Conservation (phyloP, 305 asterid species). For the Fraxinus paxiana region DNA sequence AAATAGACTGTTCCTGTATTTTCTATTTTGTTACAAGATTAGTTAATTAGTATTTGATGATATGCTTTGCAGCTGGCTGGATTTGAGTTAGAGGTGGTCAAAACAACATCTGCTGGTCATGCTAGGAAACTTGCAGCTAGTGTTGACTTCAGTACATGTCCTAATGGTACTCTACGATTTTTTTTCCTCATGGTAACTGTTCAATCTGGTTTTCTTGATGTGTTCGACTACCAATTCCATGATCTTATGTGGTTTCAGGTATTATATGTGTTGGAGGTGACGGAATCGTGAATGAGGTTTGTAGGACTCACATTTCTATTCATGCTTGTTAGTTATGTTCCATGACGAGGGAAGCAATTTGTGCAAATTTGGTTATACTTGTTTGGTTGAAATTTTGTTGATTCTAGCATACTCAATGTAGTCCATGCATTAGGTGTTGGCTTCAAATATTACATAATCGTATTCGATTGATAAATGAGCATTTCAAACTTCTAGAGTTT, state of each 20-base stretch:
- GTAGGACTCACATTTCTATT: constrained; percentile 20
- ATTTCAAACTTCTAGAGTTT: not conserved
- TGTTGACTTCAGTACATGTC: constrained; percentile 79
- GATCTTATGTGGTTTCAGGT: constrained; percentile 38
- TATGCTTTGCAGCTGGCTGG: constrained; percentile 71
- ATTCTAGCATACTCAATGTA: not conserved
- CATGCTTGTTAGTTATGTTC: constrained; percentile 18
- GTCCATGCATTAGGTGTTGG: not conserved
- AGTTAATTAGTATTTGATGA: constrained; percentile 15
- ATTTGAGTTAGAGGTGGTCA: constrained; percentile 77
- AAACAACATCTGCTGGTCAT: constrained; percentile 91
- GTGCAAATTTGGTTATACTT: constrained; percentile 14
- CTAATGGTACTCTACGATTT: constrained; percentile 55
- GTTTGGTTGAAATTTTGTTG: not conserved
- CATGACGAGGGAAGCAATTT: constrained; percentile 13
- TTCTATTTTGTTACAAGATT: constrained; percentile 14
- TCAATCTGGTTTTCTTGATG: constrained; percentile 5
- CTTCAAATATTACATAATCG: not conserved
- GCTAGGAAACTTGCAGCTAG: constrained; percentile 80
- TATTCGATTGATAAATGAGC: not conserved
- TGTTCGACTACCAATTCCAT: constrained; percentile 18
- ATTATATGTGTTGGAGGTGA: constrained; percentile 87
- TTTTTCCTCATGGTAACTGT: not conserved
- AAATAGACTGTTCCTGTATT: constrained; percentile 12
- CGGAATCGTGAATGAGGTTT: constrained; percentile 83